Percentiles rank a stretch among this genome's conserved stretches.
These are phyloP conservation scores for Kodamaea hsintzibuensis DNA, from an alignment of 805 yeast genomes.

Conservation along the genomic window DNA sequence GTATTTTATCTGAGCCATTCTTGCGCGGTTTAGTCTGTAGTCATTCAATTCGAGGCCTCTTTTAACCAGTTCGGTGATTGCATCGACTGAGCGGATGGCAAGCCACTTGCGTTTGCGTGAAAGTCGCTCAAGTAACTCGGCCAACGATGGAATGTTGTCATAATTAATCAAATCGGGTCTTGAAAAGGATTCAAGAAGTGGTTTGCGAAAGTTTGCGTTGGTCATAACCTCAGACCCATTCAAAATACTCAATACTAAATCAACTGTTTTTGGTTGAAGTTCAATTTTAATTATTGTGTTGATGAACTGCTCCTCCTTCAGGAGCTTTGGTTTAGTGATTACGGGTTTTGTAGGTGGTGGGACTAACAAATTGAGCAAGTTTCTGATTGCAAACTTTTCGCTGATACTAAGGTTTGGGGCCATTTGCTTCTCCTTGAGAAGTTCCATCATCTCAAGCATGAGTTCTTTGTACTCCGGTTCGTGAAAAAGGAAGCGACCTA, in stretches of 20 bases:
- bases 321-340: constrained; percentile 16
- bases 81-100: constrained; percentile 54
- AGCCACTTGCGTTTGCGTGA: constrained; percentile 36
- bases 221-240: background rate
- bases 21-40: constrained; percentile 55
- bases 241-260: constrained; percentile 20
- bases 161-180: constrained; percentile 63
- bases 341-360: constrained; percentile 58
- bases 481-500: constrained; percentile 65
- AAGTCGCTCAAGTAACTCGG: constrained; percentile 42
- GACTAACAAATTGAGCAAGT: constrained; percentile 52
- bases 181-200: constrained; percentile 45
- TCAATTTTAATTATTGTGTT: constrained; percentile 53
- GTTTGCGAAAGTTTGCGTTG: constrained; percentile 20
- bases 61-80: constrained; percentile 60
- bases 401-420: constrained; percentile 51
- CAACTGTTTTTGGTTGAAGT: constrained; percentile 35
- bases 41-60: constrained; percentile 67
- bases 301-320: constrained; percentile 28
- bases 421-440: constrained; percentile 52
- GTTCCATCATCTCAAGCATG: constrained; percentile 63
- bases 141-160: constrained; percentile 52
- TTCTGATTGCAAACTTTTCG: constrained; percentile 59
- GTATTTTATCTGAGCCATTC: constrained; percentile 63
- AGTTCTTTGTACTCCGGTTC: constrained; percentile 55